Conservation (phyloP, 352 stramenopile species). For the Globisporangium cederbergense region DNA sequence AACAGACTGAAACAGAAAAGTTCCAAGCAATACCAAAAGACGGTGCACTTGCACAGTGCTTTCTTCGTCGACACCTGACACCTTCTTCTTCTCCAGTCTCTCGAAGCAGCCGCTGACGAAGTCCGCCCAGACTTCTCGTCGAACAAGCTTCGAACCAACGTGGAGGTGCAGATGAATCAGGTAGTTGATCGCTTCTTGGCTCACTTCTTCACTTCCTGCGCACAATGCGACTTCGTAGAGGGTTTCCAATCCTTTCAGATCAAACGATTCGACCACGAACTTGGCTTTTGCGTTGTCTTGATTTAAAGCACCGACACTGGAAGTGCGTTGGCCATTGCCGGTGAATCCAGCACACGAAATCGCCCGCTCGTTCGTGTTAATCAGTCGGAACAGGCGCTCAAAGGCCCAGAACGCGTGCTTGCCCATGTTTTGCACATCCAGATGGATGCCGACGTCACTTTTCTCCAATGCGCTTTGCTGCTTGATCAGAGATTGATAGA, state of each 20-base stretch:
- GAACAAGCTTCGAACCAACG: slow-evolving; percentile 63
- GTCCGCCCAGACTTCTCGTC: slow-evolving; percentile 62
- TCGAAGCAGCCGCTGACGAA: slow-evolving; percentile 53
- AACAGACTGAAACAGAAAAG: slow-evolving; percentile 68
- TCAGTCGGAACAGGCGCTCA: slow-evolving; percentile 58
- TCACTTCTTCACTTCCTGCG: slow-evolving; percentile 37
- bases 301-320: slow-evolving; percentile 1
- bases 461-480: slow-evolving; percentile 15
- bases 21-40: slow-evolving; percentile 66
- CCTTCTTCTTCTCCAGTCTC: slow-evolving; percentile 29
- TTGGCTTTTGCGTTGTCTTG: slow-evolving; percentile 19
- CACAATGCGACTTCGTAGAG: slow-evolving; percentile 51
- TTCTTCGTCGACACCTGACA: slow-evolving; percentile 15
- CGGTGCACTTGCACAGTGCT: slow-evolving; percentile 39
- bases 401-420: slow-evolving; percentile 55
- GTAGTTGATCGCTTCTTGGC: slow-evolving; percentile 57
- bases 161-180: slow-evolving; percentile 71
- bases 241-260: slow-evolving; percentile 57
- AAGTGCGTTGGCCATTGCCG: slow-evolving; percentile 7
- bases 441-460: slow-evolving; percentile 24
- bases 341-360: slow-evolving; percentile 30
- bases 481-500: slow-evolving; percentile 45
- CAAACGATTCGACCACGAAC: slow-evolving; percentile 58
- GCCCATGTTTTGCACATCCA: slow-evolving; percentile 49
- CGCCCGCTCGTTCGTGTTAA: slow-evolving; percentile 46